Conservation (phyloP, 345 rosid genomes). For the Eucalyptus shirleyi region DNA sequence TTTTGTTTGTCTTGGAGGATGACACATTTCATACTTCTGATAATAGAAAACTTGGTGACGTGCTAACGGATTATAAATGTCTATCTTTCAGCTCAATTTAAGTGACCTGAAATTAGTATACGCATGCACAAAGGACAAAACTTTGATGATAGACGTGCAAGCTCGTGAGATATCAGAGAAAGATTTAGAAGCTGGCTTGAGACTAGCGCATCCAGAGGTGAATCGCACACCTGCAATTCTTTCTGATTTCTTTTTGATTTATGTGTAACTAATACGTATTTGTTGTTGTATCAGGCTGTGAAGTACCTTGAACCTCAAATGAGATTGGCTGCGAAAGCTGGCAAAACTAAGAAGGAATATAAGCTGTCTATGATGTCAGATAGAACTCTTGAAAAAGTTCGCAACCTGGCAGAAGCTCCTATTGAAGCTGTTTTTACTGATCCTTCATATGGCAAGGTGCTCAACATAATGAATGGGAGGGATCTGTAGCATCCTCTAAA, state of each 20-base stretch:
- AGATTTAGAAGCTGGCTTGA: slow-evolving; percentile 79
- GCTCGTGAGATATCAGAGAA: slow-evolving; percentile 77
- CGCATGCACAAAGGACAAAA: slow-evolving; percentile 91
- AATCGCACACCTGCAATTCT: background rate
- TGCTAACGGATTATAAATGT: background rate
- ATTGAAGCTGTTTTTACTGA: slow-evolving; percentile 76
- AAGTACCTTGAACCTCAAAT: slow-evolving; percentile 86
- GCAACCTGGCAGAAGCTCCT: slow-evolving; percentile 48
- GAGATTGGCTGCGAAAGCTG: slow-evolving; percentile 80
- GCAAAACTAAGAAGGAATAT: slow-evolving; percentile 88
- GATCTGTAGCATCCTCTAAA: background rate
- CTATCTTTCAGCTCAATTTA: slow-evolving; percentile 53
- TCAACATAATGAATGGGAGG: background rate
- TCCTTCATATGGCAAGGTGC: slow-evolving; percentile 89
- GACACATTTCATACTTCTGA: background rate
- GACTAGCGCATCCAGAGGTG: slow-evolving; percentile 96
- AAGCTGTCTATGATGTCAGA: slow-evolving; percentile 73
- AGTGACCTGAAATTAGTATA: slow-evolving; percentile 92
- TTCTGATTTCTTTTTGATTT: background rate
- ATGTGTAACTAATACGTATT: background rate
- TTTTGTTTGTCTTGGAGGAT: background rate
- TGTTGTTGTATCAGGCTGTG: slow-evolving; percentile 54
- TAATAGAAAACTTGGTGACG: background rate
- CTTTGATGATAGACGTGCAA: slow-evolving; percentile 96
- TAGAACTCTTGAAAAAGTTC: slow-evolving; percentile 50